Conservation (phyloP, 305 asterid genomes). For the Solanum hybrid region DNA sequence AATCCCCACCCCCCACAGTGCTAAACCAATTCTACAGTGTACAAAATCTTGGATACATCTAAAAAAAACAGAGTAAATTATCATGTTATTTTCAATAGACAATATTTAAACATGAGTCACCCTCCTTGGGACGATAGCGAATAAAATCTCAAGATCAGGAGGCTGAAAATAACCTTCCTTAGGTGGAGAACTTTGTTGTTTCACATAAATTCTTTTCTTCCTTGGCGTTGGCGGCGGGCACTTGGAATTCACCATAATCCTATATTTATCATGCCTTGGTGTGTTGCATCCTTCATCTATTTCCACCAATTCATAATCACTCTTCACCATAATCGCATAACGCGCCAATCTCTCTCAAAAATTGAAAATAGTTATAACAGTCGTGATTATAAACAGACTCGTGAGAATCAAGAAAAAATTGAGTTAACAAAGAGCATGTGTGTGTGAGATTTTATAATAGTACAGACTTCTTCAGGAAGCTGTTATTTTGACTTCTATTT, state of each 20-base stretch:
- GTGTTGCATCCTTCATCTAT: constrained; percentile 21
- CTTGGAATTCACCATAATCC: constrained; percentile 7
- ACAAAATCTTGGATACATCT: background rate
- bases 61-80: background rate
- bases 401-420: background rate
- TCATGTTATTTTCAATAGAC: background rate
- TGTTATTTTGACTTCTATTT: constrained; percentile 10
- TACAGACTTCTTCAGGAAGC: constrained; percentile 20
- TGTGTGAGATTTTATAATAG: background rate
- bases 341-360: background rate
- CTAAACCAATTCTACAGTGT: background rate
- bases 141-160: constrained; percentile 22
- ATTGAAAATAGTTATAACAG: background rate
- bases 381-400: background rate
- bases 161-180: constrained; percentile 12
- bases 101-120: background rate
- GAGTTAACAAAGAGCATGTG: background rate
- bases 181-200: background rate
- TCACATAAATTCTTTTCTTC: constrained; percentile 7
- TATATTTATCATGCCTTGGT: constrained; percentile 18
- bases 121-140: background rate
- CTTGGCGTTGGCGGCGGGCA: constrained; percentile 30
- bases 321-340: background rate
- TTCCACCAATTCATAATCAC: constrained; percentile 3
- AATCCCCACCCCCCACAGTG: too few relatives aligned